A percentile compares a stretch with the other conserved stretches of the same genome.
phyloP scores from a whole-genome alignment of 2,329 filamentous ascomycete genomes.

The Trichoderma harzianum region DNA sequence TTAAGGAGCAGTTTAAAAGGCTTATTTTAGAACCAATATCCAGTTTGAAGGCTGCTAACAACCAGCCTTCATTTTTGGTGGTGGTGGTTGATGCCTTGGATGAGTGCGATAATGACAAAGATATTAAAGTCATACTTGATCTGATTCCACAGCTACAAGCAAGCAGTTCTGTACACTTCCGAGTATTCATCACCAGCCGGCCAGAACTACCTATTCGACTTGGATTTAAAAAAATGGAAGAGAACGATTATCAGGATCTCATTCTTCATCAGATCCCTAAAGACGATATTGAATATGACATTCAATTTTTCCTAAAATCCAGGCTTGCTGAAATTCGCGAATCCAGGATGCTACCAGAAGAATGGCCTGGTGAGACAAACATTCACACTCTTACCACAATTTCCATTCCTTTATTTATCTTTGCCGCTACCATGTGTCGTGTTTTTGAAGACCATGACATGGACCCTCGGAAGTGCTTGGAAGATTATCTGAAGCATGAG shows the following conservation, averaged over 20 bases:
- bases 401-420: background rate
- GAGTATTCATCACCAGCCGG: background rate
- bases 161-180: background rate
- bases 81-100: background rate
- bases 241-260: background rate
- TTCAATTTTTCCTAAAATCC: accelerated
- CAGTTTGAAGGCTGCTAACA: accelerated
- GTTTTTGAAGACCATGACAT: background rate
- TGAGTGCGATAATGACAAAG: background rate
- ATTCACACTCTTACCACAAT: background rate
- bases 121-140: background rate
- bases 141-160: background rate
- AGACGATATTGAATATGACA: background rate
- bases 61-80: background rate
- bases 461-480: background rate
- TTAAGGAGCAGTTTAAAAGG: background rate
- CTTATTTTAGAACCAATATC: background rate
- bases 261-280: background rate
- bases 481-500: background rate
- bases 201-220: background rate
- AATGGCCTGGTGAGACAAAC: background rate
- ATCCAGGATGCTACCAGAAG: background rate
- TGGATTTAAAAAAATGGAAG: background rate
- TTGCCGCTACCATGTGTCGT: background rate
- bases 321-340: background rate